phyloP scores from a whole-genome alignment of 768 basidiomycete species.

The Auriscalpium microsporum region DNA sequence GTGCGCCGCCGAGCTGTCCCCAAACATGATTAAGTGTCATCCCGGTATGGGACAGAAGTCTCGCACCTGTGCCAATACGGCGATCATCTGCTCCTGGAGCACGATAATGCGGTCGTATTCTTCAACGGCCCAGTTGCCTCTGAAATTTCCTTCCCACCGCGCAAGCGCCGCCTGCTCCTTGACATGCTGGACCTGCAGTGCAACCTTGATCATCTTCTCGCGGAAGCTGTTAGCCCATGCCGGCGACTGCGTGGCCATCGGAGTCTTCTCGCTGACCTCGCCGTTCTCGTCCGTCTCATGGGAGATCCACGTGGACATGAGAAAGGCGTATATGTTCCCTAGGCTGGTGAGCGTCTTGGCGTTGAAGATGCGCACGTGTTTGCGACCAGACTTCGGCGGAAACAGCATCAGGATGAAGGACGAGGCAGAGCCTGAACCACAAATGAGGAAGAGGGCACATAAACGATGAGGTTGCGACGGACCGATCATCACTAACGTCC shows the following conservation, averaged over 20 bases:
- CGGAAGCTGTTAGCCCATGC: conserved; percentile 24
- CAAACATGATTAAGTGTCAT: no score
- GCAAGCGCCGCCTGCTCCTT: conserved; percentile 28
- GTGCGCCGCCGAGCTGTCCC: conserved; percentile 31
- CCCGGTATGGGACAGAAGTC: no score
- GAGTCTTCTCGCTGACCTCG: conserved; percentile 4
- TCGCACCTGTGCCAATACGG: conserved; percentile 29
- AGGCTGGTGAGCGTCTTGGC: conserved; percentile 33
- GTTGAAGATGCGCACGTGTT: conserved; percentile 35
- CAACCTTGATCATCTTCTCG: conserved; percentile 22
- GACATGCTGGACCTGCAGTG: conserved; percentile 27
- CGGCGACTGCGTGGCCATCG: background rate
- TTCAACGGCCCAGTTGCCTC: conserved; percentile 45
- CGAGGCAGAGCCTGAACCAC: conserved; percentile 34
- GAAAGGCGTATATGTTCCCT: conserved; percentile 33
- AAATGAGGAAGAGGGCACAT: background rate
- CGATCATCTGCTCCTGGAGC: conserved; percentile 34
- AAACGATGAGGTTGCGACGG: conserved; percentile 4
- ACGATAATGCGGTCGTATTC: conserved; percentile 36
- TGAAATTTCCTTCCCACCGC: conserved; percentile 39
- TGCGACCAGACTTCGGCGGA: conserved; percentile 41
- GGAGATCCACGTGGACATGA: conserved; percentile 35
- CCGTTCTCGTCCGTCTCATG: conserved; percentile 9
- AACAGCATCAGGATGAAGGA: conserved; percentile 48
- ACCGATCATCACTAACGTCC: conserved; percentile 43